Conservation (phyloP, 176 grass and related monocot species). For the Zoysia japonica region DNA sequence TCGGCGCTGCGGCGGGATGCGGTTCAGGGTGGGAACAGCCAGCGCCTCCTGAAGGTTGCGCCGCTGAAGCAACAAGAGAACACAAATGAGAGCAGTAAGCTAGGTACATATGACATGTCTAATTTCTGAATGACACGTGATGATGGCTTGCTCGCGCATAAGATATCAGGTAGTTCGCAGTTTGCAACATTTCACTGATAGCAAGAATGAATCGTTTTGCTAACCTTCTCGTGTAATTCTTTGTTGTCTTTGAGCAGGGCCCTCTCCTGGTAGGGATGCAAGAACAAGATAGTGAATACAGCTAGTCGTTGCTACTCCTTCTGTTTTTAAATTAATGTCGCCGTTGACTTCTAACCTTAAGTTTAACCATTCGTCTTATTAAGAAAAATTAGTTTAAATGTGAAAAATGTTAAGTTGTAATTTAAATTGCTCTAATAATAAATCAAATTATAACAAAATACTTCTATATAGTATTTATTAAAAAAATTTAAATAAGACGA, state of each 20-base stretch:
- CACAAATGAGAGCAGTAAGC: not conserved
- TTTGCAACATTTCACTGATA: not conserved
- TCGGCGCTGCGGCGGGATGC: not conserved
- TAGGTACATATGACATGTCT: not conserved
- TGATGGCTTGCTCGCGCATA: conserved; percentile 9
- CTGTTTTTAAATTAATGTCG: too few species aligned
- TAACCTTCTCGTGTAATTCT: conserved; percentile 53
- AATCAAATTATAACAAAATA: too few species aligned
- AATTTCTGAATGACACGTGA: too few species aligned
- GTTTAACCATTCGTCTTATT: too few species aligned
- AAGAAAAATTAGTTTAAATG: too few species aligned
- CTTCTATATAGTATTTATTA: too few species aligned
- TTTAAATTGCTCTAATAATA: too few species aligned
- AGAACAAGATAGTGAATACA: not conserved
- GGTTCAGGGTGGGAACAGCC: not conserved
- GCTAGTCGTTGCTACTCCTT: not conserved
- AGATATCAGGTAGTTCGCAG: conserved; percentile 16
- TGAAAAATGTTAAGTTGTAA: too few species aligned
- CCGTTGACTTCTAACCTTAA: too few species aligned
- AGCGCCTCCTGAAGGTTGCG: conserved; percentile 3
- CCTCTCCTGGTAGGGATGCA: conserved; percentile 46
- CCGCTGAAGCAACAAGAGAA: conserved; percentile 27
- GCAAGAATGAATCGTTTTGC: not conserved
- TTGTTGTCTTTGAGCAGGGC: conserved; percentile 47
- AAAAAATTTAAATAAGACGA: too few species aligned